Base-by-base conservation (phyloP, 78 protist species). In the Polysphondylium violaceum region DNA sequence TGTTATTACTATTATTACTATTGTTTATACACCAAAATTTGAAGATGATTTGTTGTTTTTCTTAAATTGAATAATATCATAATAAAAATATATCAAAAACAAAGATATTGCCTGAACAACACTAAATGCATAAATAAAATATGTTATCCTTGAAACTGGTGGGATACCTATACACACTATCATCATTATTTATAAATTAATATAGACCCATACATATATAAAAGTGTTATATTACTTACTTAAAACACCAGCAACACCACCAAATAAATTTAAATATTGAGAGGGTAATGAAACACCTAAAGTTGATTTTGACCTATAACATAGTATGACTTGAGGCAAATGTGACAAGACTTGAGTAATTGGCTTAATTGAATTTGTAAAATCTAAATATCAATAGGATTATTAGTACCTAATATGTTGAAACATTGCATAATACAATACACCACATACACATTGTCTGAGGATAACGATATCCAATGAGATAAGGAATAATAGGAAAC, bases 321-420 rank as follows among this genome's bases (percentile, higher is more conserved):
- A 69, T 36, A 83, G 21, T 23, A 58, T 31, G 35, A 69, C 51
- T 31, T 83, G 91, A 27, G 91, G 91, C 21, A 83, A 44, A 83
- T 83, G 91, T 33, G 81, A 69, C 25, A 83, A 40, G 27, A 83
- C 1, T 83, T 83, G 91, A 19, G 91, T 83, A 16, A 83, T 69
- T 61, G 91, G 91, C 59, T 83, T 83, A 40, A 83, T 35, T 68
- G 78, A 68, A 59, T 83, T 83, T 41, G 91, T 83, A 17, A 69
- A 43, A 67, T 50, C 91, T 83, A 58, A 36, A 33, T 9, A 71
- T 2, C 9, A 47, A 29, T 4, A 41, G 14, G 2, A 43, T 25
- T 65, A 35, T 5, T 3, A 8, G 44, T 11, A 47, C 8, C 53
- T 7, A 41, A 43, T 9, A 40, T 27, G 3, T n/a, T 31, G 61